Evolutionary conservation across 441 rosid species (phyloP).

Genomic region (Erodium texanum): DNA sequence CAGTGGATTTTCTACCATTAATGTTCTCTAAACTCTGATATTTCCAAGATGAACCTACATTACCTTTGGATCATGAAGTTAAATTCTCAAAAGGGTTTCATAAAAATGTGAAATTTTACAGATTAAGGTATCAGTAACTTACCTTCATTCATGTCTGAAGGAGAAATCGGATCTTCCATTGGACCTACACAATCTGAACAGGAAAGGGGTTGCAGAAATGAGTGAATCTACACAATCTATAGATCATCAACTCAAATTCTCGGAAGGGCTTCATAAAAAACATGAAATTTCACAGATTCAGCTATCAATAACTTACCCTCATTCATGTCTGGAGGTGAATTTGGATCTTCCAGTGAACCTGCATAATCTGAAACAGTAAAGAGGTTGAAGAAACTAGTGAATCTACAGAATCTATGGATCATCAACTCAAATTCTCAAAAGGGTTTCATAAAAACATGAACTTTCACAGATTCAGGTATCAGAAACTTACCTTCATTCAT

Average conservation of each 20-base stretch:
- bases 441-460: not conserved
- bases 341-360: conserved; percentile 30
- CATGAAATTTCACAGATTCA: not conserved
- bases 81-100: conserved; percentile 1
- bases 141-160: conserved; percentile 25
- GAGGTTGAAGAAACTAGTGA: not conserved
- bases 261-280: not conserved
- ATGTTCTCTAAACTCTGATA: conserved; percentile 19
- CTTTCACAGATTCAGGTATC: not conserved
- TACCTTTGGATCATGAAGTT: conserved; percentile 5
- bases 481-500: conserved; percentile 23
- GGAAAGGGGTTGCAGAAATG: not conserved
- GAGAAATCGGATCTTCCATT: conserved; percentile 35
- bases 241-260: conserved; percentile 7
- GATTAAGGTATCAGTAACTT: not conserved
- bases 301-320: conserved; percentile 24
- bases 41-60: conserved; percentile 25
- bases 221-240: conserved; percentile 19
- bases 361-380: not conserved
- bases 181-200: not conserved
- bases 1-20: conserved; percentile 9
- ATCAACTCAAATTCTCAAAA: not conserved
- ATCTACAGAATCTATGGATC: conserved; percentile 26
- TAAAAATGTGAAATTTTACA: not conserved
- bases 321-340: conserved; percentile 19